Conservation (phyloP, 2,329 filamentous ascomycete species). For the Lomentospora prolificans region DNA sequence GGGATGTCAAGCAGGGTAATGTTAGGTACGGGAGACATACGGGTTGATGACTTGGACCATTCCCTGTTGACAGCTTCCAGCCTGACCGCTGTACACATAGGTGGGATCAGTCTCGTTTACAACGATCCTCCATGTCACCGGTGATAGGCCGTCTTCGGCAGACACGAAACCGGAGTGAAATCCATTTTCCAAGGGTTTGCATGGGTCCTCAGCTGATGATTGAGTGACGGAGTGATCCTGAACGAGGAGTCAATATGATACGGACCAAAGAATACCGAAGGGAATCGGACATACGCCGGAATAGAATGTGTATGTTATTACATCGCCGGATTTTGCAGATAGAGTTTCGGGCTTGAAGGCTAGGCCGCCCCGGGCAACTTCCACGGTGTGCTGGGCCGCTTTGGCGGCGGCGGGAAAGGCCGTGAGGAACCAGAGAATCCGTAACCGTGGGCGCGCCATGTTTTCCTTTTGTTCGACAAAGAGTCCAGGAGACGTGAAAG, state of each 20-base stretch:
- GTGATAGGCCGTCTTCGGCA: constrained; percentile 7
- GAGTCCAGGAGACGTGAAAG: too few species aligned
- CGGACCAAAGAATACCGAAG: neutral
- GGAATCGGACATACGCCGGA: constrained; percentile 18
- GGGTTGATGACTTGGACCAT: constrained; percentile 30
- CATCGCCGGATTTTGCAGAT: constrained; percentile 24
- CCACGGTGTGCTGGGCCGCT: constrained; percentile 23
- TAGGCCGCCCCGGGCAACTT: constrained; percentile 25
- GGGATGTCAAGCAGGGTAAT: neutral
- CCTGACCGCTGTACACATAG: constrained; percentile 38
- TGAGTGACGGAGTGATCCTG: constrained; percentile 31
- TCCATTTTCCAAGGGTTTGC: constrained; percentile 22
- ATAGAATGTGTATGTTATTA: constrained; percentile 30
- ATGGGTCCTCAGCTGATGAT: constrained; percentile 29
- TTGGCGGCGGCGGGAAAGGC: constrained; percentile 11
- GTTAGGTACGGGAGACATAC: constrained; percentile 13
- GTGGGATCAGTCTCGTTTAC: constrained; percentile 35
- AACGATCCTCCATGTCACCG: constrained; percentile 32
- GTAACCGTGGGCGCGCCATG: neutral
- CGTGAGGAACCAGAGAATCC: neutral
- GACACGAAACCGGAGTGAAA: constrained; percentile 32
- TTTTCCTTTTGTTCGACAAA: neutral
- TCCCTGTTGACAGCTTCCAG: constrained; percentile 33
- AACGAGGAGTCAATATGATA: neutral
- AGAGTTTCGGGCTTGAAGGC: constrained; percentile 27